These are phyloP conservation scores for Auricularia sp. DNA, from an alignment of 768 basidiomycete genomes.

Conservation along the genomic window DNA sequence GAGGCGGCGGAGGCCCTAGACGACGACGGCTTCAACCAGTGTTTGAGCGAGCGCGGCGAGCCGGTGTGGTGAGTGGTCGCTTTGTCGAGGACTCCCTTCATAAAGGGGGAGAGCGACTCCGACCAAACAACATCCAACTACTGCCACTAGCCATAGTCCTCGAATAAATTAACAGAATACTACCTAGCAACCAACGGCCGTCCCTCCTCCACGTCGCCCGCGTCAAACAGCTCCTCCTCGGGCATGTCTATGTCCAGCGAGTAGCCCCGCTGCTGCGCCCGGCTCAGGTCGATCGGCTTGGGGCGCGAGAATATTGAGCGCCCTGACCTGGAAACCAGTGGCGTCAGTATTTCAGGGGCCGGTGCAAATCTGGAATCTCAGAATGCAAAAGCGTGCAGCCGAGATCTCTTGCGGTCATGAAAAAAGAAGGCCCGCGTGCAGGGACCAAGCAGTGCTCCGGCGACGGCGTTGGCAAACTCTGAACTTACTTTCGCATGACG, in stretches of 20 bases:
- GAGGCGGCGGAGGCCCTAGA: background rate
- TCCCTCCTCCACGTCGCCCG: background rate
- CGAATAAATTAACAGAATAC: background rate
- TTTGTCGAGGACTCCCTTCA: background rate
- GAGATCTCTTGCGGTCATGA: background rate
- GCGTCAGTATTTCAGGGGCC: background rate
- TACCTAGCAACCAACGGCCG: background rate
- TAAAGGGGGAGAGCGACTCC: background rate
- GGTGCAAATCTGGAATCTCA: background rate
- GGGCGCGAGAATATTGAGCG: constrained; percentile 83
- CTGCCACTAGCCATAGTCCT: background rate
- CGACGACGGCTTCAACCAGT: background rate
- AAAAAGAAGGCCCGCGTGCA: background rate
- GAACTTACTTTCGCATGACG: constrained; percentile 83
- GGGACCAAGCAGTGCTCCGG: background rate
- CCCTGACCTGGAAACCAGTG: constrained; percentile 48
- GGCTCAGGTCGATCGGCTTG: constrained; percentile 75
- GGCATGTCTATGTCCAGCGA: constrained; percentile 66
- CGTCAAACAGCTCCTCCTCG: constrained; percentile 35
- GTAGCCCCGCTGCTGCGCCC: constrained; percentile 55
- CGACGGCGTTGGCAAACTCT: constrained; percentile 1
- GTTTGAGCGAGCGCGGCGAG: background rate
- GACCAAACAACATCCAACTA: background rate
- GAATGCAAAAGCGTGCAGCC: constrained; percentile 1
- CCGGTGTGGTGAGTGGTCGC: background rate